Evolutionary conservation across 306 rosid genomes (phyloP), one percentile per base, ranked within the genome.

Genomic region (Glycine latifolia): DNA sequence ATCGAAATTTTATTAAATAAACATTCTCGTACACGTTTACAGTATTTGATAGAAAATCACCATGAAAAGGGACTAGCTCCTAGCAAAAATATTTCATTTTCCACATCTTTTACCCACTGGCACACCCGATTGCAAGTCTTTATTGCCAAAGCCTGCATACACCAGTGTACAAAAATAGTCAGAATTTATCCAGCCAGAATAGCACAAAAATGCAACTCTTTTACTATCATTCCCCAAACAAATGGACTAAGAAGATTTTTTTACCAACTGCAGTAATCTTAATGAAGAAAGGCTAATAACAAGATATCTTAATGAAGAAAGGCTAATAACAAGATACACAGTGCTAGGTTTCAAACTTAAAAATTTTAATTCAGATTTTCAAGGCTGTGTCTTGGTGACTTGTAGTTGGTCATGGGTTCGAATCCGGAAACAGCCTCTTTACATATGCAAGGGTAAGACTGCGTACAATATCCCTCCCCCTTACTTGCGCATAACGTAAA

Each of bases 31-130:
- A 85, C 92, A 94, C 67, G 75, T 82, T 71, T 87, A 88, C 96
- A 86, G 63, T 75, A 66, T 61, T 75, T 81, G 66, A 58, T 43
- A 81, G 82, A 76, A 78, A 83, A 73, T 94, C 92, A 94, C 98
- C 98, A 94, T 76, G 98, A 94, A 87, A 94, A 92, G 60, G 98
- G 98, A 87, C 94, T 92, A 50, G 94, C 97, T 84, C 98, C 98
- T 79, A 91, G 91, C 92, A 94, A 90, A 86, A 94, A 94, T 58
- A 94, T 88, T 87, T 94, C 98, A 31, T 91, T 91, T 87, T 94
- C 98, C 37, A 94, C 97, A 59, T 94, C 98, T 86, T 94, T 92
- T 72, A 92, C 91, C 97, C 98, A 94, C 82, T 92, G 98, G 81
- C 97, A 94, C 76, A 94, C 97, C 59, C 94, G 91, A 82, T 94